Conservation (phyloP, 2,329 filamentous ascomycete genomes). For the Polytolypa hystricis region DNA sequence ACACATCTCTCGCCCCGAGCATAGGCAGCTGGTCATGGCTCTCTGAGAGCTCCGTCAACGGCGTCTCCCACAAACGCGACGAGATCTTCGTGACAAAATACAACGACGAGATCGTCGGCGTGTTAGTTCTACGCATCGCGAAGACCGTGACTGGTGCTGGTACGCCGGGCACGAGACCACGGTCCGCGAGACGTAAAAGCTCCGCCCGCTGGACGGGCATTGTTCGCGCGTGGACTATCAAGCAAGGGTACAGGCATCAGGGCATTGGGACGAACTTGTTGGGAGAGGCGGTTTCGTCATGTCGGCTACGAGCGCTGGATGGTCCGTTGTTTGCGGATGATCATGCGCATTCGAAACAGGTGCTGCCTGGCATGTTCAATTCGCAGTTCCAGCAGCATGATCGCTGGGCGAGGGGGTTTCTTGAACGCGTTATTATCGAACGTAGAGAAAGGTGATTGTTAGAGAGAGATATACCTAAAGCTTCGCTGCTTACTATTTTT, state of each 20-base stretch:
- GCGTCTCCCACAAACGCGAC: slow-evolving; percentile 38
- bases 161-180: slow-evolving; percentile 5
- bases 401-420: slow-evolving; percentile 37
- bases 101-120: slow-evolving; percentile 58
- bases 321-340: slow-evolving; percentile 60
- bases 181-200: slow-evolving; percentile 11
- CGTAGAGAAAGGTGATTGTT: slow-evolving; percentile 6
- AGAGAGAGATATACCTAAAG: too few relatives aligned
- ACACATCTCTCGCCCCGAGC: slow-evolving; percentile 51
- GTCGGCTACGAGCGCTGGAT: slow-evolving; percentile 57
- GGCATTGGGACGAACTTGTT: slow-evolving; percentile 65
- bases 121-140: slow-evolving; percentile 46
- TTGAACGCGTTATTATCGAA: slow-evolving; percentile 23
- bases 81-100: slow-evolving; percentile 55
- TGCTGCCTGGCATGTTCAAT: slow-evolving; percentile 55
- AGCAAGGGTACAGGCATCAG: slow-evolving; percentile 54
- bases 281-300: slow-evolving; percentile 58
- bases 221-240: slow-evolving; percentile 74
- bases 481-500: background rate
- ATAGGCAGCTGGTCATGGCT: slow-evolving; percentile 53
- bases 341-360: slow-evolving; percentile 61
- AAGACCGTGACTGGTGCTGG: slow-evolving; percentile 9
- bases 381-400: slow-evolving; percentile 49
- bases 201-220: slow-evolving; percentile 32
- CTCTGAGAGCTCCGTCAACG: slow-evolving; percentile 23